These are phyloP conservation scores for Hippophae rhamnoides DNA, from an alignment of 306 rosid species.

Conservation along the genomic window DNA sequence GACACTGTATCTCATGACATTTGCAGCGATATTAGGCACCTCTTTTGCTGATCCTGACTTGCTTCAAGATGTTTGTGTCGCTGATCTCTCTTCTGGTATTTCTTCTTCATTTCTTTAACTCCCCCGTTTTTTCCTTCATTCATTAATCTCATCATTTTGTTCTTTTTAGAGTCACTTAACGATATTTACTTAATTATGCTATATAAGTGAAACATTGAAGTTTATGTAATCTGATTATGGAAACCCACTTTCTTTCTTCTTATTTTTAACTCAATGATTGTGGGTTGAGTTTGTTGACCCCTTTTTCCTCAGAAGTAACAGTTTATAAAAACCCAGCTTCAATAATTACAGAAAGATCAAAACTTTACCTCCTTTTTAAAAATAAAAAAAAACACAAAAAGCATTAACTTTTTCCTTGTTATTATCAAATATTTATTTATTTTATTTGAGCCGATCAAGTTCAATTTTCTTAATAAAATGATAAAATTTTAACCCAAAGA, in stretches of 20 bases:
- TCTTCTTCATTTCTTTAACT: not conserved
- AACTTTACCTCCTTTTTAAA: no score
- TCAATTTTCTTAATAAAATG: not conserved
- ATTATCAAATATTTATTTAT: not conserved
- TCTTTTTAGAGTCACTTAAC: no score
- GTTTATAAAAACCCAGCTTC: no score
- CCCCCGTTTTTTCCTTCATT: not conserved
- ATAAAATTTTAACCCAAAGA: not conserved
- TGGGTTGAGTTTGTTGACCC: no score
- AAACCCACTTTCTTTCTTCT: not conserved
- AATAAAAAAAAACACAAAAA: no score
- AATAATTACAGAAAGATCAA: no score
- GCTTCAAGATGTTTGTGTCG: constrained; percentile 89
- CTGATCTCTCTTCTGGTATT: constrained; percentile 61
- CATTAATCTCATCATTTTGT: not conserved
- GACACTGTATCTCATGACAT: constrained; percentile 20
- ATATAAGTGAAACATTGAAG: no score
- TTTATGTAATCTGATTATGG: no score
- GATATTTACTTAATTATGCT: no score
- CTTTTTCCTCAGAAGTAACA: no score
- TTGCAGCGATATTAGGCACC: constrained; percentile 30
- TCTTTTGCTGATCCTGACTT: constrained; percentile 60
- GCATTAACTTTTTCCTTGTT: no score
- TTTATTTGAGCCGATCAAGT: not conserved
- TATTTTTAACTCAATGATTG: not conserved